Base-by-base conservation (phyloP, 2,329 filamentous ascomycete genomes). In the Colletotrichum scovillei region DNA sequence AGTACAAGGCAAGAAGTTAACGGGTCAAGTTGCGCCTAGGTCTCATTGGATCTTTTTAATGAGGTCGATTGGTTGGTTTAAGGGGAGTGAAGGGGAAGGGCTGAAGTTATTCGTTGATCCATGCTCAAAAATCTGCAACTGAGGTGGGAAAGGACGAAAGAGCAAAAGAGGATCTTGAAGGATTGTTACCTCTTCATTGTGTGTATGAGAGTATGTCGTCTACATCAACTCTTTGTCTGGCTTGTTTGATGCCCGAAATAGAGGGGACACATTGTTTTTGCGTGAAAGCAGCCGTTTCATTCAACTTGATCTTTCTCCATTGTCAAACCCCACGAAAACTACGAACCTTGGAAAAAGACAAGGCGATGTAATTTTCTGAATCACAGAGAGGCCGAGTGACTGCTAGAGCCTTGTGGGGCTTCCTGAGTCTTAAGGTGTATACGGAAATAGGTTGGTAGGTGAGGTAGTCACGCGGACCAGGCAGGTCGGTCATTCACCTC, bases 1-100 rank as follows among this genome's bases (percentile, higher is more conserved):
- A 69, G 60, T 57, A 65, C 59, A 73, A 64, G 22, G 55, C 30
- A n/a, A 52, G 35, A 7, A 14, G 12, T 16, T 65, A 11, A 38
- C 7, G 30, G n/a, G 14, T 1, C 16, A 14, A 16, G 16, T 9
- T 46, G 49, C 32, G 14, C 19, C 5, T 32, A 26, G 60, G 59
- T 35, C 7, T 28, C 19, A 11, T n/a, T n/a, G n/a, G 16, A 9
- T 49, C 8, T 49, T 11, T n/a, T 0, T n/a, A 9, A n/a, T n/a
- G 3, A 19, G 6, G 8, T 49, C 2, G 14, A 4, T 49, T 19
- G 5, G 38, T 42, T 42, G 14, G 14, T 42, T 42, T 7, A 16
- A 42, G 12, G 38, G 38, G 38, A 42, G 38, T 9, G 19, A 7
- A n/a, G 42, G 42, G 42, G 19, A n/a, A 16, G 42, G 42, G 42